Percentiles rank a stretch among this genome's conserved stretches.
These are phyloP conservation scores for Clonostachys rosea DNA, from an alignment of 2,329 filamentous ascomycete species.

Conservation along the genomic window DNA sequence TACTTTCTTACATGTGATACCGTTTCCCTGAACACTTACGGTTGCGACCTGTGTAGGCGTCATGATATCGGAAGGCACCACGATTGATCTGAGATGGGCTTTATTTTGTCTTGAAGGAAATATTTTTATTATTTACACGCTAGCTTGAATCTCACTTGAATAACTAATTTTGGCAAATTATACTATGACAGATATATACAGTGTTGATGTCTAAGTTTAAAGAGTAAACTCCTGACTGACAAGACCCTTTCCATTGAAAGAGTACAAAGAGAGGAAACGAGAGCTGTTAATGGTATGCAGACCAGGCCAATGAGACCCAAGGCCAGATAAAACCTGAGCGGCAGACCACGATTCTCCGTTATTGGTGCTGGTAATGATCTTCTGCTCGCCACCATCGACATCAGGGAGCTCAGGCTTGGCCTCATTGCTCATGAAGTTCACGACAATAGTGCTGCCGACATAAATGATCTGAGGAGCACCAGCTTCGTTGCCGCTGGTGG, in stretches of 20 bases:
- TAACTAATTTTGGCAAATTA: too few relatives aligned
- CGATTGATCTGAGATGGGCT: too few relatives aligned
- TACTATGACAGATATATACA: too few relatives aligned
- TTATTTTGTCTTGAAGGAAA: too few relatives aligned
- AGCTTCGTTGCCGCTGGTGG: constrained; percentile 5
- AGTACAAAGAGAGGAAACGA: not conserved
- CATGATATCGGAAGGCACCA: too few relatives aligned
- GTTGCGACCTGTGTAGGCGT: too few relatives aligned
- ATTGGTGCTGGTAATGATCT: constrained; percentile 18
- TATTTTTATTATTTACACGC: too few relatives aligned
- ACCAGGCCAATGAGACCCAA: constrained; percentile 21
- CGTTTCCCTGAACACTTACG: too few relatives aligned
- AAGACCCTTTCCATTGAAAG: constrained; percentile 11
- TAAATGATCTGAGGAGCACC: constrained; percentile 35
- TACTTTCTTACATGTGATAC: too few relatives aligned
- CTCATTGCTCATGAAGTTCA: constrained; percentile 40
- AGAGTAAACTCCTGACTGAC: too few relatives aligned
- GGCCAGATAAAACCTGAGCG: constrained; percentile 14
- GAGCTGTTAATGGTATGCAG: constrained; percentile 8
- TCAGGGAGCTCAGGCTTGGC: constrained; percentile 16
- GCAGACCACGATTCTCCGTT: constrained; percentile 16
- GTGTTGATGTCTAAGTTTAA: too few relatives aligned
- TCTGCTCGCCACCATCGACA: constrained; percentile 12
- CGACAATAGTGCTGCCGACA: constrained; percentile 32
- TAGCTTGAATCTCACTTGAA: too few relatives aligned